Evolutionary conservation across 768 basidiomycete genomes (phyloP).

Genomic region (Mycena polygramma): DNA sequence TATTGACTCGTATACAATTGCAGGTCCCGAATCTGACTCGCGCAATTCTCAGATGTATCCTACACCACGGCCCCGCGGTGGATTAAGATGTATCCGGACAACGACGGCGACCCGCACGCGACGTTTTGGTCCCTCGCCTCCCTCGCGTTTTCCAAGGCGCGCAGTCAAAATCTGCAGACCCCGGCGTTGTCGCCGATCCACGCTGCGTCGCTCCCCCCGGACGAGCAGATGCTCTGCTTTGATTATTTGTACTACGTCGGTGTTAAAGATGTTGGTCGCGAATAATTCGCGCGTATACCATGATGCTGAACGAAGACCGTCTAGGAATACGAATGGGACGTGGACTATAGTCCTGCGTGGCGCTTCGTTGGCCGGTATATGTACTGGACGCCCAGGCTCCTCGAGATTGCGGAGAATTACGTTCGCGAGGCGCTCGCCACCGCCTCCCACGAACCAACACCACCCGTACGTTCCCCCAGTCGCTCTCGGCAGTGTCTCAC

Average conservation of each 20-base stretch:
- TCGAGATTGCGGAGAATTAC: conserved; percentile 42
- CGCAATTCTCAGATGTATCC: conserved; percentile 38
- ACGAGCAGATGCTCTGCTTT: conserved; percentile 43
- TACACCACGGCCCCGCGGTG: conserved; percentile 42
- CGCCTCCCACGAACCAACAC: conserved; percentile 38
- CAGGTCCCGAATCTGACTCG: not conserved
- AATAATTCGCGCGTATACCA: not conserved
- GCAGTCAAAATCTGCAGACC: conserved; percentile 15
- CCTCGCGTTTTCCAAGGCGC: conserved; percentile 41
- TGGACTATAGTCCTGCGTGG: conserved; percentile 51
- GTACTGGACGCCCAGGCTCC: conserved; percentile 43
- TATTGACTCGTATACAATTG: not conserved
- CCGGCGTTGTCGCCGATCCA: conserved; percentile 38
- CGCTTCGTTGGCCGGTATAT: conserved; percentile 47
- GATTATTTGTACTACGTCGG: conserved; percentile 45
- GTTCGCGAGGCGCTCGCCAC: conserved; percentile 37
- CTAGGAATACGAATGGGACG: conserved; percentile 45
- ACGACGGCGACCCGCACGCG: conserved; percentile 39
- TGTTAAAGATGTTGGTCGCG: conserved; percentile 24
- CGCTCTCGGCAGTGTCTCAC: conserved; percentile 44
- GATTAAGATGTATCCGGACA: conserved; percentile 38
- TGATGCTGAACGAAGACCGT: not conserved
- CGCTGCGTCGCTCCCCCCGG: conserved; percentile 37
- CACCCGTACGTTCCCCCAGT: conserved; percentile 41
- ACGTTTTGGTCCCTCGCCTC: conserved; percentile 44